phyloP scores from a whole-genome alignment of 2,329 filamentous ascomycete species.

The Pseudonectria foliicola region DNA sequence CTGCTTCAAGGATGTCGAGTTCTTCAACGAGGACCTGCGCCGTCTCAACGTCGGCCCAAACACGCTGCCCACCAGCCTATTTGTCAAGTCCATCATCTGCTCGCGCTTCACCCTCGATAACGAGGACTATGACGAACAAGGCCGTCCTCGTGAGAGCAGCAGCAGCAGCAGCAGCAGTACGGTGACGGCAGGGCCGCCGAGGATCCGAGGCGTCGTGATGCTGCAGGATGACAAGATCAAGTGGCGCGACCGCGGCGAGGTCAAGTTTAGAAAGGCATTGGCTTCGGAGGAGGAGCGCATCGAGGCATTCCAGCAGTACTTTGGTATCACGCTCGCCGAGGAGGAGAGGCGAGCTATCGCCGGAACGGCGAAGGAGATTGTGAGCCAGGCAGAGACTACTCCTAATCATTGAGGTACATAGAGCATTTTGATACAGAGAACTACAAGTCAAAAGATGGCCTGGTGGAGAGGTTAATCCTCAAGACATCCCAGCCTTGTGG shows the following conservation, averaged over 20 bases:
- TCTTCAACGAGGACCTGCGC: constrained; percentile 38
- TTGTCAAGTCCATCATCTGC: constrained; percentile 31
- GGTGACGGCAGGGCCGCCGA: constrained; percentile 28
- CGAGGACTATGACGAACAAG: constrained; percentile 20
- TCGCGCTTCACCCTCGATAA: constrained; percentile 23
- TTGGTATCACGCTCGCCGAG: constrained; percentile 39
- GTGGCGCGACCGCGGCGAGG: constrained; percentile 25
- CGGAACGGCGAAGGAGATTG: constrained; percentile 25
- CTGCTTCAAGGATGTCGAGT: constrained; percentile 44
- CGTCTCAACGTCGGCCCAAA: constrained; percentile 37
- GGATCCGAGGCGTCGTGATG: constrained; percentile 33
- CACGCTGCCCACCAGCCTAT: constrained; percentile 29
- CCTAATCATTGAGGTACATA: too few relatives aligned
- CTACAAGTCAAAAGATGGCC: too few relatives aligned
- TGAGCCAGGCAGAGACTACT: neutral
- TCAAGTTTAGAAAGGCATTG: constrained; percentile 34
- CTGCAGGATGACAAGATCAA: constrained; percentile 40
- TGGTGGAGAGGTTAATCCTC: too few relatives aligned
- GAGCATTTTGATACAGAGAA: too few relatives aligned
- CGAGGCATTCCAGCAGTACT: constrained; percentile 40
- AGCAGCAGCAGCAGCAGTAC: too few relatives aligned
- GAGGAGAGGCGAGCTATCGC: constrained; percentile 42
- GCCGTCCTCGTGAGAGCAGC: constrained; percentile 38
- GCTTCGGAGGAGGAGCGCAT: constrained; percentile 42
- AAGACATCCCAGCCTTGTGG: too few relatives aligned